A percentile compares a stretch with the other conserved stretches of the same genome.
Evolutionary conservation across 2,329 filamentous ascomycete genomes (phyloP).

Genomic region (Beauveria bassiana): DNA sequence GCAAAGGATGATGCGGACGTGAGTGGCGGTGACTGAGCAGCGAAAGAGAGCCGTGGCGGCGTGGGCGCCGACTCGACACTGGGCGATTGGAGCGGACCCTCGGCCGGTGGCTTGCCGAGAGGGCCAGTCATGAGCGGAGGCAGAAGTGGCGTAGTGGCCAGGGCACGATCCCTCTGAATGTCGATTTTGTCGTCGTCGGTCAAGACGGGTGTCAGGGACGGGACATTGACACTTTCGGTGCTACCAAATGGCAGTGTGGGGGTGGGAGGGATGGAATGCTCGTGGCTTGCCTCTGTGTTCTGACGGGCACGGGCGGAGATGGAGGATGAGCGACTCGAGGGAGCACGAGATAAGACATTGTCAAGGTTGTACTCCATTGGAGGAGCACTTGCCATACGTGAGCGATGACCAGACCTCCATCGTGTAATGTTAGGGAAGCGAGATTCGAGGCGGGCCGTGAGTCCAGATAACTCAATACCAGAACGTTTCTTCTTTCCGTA

Average conservation of each 20-base stretch:
- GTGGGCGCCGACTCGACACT: constrained; percentile 56
- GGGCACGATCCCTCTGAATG: constrained; percentile 48
- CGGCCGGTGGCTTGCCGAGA: constrained; percentile 47
- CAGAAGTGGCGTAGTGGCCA: constrained; percentile 75
- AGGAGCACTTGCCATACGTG: constrained; percentile 45
- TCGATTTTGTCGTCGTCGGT: constrained; percentile 38
- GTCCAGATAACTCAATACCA: constrained; percentile 49
- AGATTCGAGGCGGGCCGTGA: constrained; percentile 59
- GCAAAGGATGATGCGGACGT: constrained; percentile 17
- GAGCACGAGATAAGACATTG: constrained; percentile 59
- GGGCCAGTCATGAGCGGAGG: constrained; percentile 68
- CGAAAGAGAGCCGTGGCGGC: constrained; percentile 31
- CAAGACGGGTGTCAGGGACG: constrained; percentile 33
- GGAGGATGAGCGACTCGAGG: constrained; percentile 75
- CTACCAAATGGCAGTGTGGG: constrained; percentile 58
- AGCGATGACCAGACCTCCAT: constrained; percentile 40
- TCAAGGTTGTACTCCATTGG: constrained; percentile 81
- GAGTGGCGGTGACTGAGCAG: constrained; percentile 39
- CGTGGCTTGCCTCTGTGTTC: constrained; percentile 35
- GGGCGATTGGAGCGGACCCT: constrained; percentile 82
- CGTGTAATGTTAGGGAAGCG: constrained; percentile 47
- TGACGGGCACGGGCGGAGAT: constrained; percentile 53
- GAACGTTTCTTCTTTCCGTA: constrained; percentile 46
- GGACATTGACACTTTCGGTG: constrained; percentile 43
- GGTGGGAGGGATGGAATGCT: constrained; percentile 50